Percentiles rank a stretch among this genome's conserved stretches.
Evolutionary conservation across 2,329 filamentous ascomycete species (phyloP).

Genomic region (Pyrenochaeta sp.): DNA sequence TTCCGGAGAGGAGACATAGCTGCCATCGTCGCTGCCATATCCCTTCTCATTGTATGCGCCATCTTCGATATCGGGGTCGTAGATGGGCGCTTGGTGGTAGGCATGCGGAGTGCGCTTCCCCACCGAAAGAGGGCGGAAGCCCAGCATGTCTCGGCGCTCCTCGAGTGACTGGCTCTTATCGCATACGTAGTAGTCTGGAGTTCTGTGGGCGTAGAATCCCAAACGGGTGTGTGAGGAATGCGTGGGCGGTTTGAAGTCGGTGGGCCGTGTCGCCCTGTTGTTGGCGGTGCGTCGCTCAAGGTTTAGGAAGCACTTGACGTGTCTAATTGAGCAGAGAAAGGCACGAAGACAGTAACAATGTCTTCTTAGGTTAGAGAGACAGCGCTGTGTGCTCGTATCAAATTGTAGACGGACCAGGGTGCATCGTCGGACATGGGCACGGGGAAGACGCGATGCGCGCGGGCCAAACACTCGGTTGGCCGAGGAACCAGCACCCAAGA

Average conservation of each 20-base stretch:
- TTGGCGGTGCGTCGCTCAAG: background rate
- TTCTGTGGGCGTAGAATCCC: background rate
- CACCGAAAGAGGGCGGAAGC: conserved; percentile 48
- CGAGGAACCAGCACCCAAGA: background rate
- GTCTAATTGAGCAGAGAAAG: background rate
- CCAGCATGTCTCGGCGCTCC: conserved; percentile 37
- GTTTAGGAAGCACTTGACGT: background rate
- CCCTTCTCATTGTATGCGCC: conserved; percentile 51
- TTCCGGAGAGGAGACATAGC: conserved; percentile 50
- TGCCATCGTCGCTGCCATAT: conserved; percentile 45
- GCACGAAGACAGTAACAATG: background rate
- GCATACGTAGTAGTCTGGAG: background rate
- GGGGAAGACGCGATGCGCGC: background rate
- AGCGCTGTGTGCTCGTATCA: background rate
- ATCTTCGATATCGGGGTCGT: conserved; percentile 45
- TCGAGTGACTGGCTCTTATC: background rate
- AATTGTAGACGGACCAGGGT: background rate
- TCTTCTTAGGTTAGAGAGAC: background rate
- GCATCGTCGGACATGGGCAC: background rate
- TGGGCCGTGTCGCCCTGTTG: background rate
- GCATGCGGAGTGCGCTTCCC: conserved; percentile 48
- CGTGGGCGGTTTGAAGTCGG: background rate
- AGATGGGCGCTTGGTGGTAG: conserved; percentile 39
- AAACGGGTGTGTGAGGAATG: conserved; percentile 1
- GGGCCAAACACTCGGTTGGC: conserved; percentile 4